A percentile compares a stretch with the other conserved stretches of the same genome.
These are phyloP conservation scores for Hemileccinum impolitum DNA, from an alignment of 768 basidiomycete genomes.

Conservation along the genomic window DNA sequence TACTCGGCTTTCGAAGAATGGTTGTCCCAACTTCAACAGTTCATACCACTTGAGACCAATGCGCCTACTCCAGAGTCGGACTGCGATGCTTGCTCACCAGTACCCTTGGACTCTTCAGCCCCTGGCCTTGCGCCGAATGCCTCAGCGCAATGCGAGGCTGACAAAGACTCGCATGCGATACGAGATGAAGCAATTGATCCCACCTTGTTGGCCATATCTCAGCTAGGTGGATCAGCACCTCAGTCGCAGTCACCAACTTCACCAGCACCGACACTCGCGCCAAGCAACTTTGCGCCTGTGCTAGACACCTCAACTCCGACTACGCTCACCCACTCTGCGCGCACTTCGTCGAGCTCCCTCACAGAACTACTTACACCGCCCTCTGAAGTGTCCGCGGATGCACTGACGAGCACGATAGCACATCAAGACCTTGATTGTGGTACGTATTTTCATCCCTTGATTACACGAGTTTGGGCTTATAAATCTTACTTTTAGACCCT, in stretches of 20 bases:
- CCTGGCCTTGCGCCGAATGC: not conserved
- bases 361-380: slow-evolving; percentile 26
- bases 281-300: slow-evolving; percentile 1
- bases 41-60: slow-evolving; percentile 30
- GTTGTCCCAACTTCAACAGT: slow-evolving; percentile 48
- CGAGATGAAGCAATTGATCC: slow-evolving; percentile 33
- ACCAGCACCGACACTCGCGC: not conserved
- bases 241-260: slow-evolving; percentile 1
- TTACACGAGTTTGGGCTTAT: slow-evolving; percentile 1
- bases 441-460: slow-evolving; percentile 1
- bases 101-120: slow-evolving; percentile 1
- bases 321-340: slow-evolving; percentile 26
- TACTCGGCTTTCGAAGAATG: slow-evolving; percentile 45
- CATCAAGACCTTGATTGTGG: slow-evolving; percentile 7
- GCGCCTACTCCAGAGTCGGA: slow-evolving; percentile 11
- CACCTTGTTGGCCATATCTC: slow-evolving; percentile 29
- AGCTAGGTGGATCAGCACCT: slow-evolving; percentile 1
- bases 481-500: slow-evolving; percentile 4
- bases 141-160: not conserved
- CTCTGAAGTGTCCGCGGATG: slow-evolving; percentile 15
- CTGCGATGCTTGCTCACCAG: not conserved
- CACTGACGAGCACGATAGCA: not conserved
- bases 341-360: slow-evolving; percentile 31
- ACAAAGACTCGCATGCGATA: not conserved
- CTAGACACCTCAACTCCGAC: slow-evolving; percentile 14